Base-by-base conservation (phyloP, 257 asterid genomes). In the Lantana camara region DNA sequence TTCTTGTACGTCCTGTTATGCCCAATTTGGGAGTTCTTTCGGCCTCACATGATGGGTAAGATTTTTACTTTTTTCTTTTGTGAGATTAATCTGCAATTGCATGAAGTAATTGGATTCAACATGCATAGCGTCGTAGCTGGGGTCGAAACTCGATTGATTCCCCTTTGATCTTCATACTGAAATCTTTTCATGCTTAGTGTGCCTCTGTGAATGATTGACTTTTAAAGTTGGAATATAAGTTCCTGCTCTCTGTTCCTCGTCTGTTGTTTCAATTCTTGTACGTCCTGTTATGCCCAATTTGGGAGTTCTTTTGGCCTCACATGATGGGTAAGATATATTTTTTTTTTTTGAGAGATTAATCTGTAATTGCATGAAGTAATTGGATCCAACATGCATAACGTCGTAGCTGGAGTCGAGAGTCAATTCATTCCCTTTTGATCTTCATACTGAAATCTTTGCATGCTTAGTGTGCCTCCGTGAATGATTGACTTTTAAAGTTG, bases 41-140 rank as follows among this genome's bases (percentile, higher is more conserved):
- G 38, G 93, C 99, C 55, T 94, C 99, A 40, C 99, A 94, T 76
- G 99, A 94, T 79, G 96, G 99, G 99, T 90, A 75, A 24, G 10
- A 37, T 38, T 65, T 57, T 75, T 51, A 17, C 32, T 59, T 68
- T 37, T 40, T 10, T 21, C 13, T 23, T 30, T 52, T 35, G 22
- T 49, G 13, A 45, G 17, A 38, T 73, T 41, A 50, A 63, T 50
- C 11, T 48, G 50, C 40, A 9, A 20, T 29, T 29, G 44, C 57
- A 52, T 44, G 44, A 58, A 63, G 52, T 70, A 46, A 29, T 52
- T 52, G 62, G 53, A 60, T 37, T 40, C 58, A 49, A 37, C 34
- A 32, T 21, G 34, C 41, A 2, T 45, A 41, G 23, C 19, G 0
- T 63, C 27, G 10, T 49, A 54, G 7, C 23, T 66, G 60, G n/a